Percentiles rank a stretch among this genome's conserved stretches.
Conservation (phyloP, 306 rosid genomes). For the Psophocarpus tetragonolobus region DNA sequence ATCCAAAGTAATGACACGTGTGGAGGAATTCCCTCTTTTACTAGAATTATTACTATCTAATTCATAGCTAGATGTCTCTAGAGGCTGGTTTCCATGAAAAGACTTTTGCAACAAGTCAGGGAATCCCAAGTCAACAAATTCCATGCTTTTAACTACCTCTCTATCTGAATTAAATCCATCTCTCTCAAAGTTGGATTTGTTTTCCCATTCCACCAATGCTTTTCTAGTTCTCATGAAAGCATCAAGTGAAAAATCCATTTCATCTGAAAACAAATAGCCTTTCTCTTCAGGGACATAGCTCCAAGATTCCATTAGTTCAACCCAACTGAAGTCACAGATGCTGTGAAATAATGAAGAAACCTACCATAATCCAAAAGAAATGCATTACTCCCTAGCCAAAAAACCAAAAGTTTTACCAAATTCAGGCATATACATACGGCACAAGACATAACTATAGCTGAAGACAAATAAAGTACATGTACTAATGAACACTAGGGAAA, state of each 20-base stretch:
- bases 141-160: conserved; percentile 53
- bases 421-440: conserved; percentile 17
- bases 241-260: conserved; percentile 60
- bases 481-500: conserved; percentile 22
- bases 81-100: conserved; percentile 37
- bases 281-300: conserved; percentile 60
- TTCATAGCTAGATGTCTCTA: conserved; percentile 50
- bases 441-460: neutral
- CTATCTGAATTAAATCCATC: conserved; percentile 47
- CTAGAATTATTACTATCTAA: conserved; percentile 47
- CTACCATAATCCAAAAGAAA: conserved; percentile 41
- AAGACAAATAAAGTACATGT: conserved; percentile 14
- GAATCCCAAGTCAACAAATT: conserved; percentile 58
- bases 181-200: conserved; percentile 48
- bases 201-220: conserved; percentile 57
- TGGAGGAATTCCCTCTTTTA: conserved; percentile 50
- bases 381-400: conserved; percentile 34
- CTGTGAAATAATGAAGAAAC: conserved; percentile 29
- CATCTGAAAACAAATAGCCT: conserved; percentile 57
- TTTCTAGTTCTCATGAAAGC: conserved; percentile 56
- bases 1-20: conserved; percentile 51
- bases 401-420: conserved; percentile 17
- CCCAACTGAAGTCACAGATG: conserved; percentile 31
- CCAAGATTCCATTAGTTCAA: conserved; percentile 74
- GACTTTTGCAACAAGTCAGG: conserved; percentile 53